A percentile compares a stretch with the other conserved stretches of the same genome.
These are phyloP conservation scores for Jacaranda copaia DNA, from an alignment of 257 asterid genomes.

Conservation along the genomic window DNA sequence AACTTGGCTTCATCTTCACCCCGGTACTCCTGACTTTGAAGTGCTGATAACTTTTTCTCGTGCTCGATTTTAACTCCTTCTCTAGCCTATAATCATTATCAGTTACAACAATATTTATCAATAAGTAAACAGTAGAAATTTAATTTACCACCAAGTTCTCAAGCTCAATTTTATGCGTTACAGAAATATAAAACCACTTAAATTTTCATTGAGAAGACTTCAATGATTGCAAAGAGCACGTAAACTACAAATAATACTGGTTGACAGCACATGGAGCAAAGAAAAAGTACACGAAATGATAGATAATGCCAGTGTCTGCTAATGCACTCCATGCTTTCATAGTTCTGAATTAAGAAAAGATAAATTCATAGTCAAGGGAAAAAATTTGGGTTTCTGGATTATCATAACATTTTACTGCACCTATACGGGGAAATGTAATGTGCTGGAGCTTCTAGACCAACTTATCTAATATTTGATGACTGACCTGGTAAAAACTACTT, in stretches of 20 bases:
- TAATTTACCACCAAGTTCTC: not conserved
- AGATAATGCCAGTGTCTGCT: not conserved
- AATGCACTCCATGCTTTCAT: no score
- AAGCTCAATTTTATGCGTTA: not conserved
- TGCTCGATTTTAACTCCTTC: constrained; percentile 93
- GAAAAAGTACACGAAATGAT: not conserved
- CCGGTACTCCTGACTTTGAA: constrained; percentile 85
- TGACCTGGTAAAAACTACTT: no score
- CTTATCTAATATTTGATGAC: no score
- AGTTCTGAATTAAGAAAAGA: no score
- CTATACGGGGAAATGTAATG: no score
- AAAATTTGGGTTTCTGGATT: no score
- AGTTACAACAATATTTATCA: constrained; percentile 1
- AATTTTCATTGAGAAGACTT: not conserved
- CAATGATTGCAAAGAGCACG: not conserved
- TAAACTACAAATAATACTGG: not conserved
- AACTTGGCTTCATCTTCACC: constrained; percentile 77
- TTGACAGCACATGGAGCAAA: not conserved
- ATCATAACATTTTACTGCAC: no score
- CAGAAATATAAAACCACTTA: not conserved
- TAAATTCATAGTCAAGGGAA: no score
- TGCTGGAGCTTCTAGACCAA: no score
- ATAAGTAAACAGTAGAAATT: not conserved
- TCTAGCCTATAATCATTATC: constrained; percentile 59
- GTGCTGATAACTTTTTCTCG: constrained; percentile 78